Evolutionary conservation across 257 asterid genomes (phyloP).

Genomic region (Schizonepeta tenuifolia): DNA sequence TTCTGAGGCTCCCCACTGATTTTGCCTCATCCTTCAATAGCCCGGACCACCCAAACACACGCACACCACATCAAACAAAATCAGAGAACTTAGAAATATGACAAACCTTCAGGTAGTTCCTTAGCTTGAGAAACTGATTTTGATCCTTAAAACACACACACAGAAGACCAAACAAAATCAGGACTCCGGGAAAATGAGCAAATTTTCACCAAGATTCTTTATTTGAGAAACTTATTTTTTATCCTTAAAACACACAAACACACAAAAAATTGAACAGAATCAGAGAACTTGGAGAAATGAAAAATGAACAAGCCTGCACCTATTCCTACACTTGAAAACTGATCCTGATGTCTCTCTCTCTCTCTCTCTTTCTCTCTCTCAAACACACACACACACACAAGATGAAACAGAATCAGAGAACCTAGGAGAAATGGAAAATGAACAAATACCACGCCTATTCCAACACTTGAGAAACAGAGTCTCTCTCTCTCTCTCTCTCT

Average conservation of each 20-base stretch:
- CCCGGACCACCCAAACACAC: slow-evolving; percentile 3
- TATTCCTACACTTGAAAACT: background rate
- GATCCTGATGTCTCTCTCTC: background rate
- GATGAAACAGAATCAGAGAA: slow-evolving; percentile 1
- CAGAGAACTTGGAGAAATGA: background rate
- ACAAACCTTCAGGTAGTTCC: background rate
- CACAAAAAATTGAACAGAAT: background rate
- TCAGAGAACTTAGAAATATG: background rate
- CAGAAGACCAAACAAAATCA: background rate
- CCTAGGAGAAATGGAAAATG: background rate
- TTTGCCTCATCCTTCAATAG: slow-evolving; percentile 54
- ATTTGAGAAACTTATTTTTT: background rate
- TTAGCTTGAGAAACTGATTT: background rate
- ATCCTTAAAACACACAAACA: background rate
- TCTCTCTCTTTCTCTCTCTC: no score
- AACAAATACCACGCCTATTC: background rate
- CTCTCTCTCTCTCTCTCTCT: background rate
- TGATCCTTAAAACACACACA: background rate
- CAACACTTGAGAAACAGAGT: background rate
- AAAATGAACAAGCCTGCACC: background rate
- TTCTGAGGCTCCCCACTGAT: slow-evolving; percentile 57
- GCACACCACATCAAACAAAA: background rate
- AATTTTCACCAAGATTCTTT: background rate
- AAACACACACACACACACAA: background rate
- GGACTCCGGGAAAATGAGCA: background rate